Conservation (phyloP, 2,329 filamentous ascomycete species). For the Xylariaceae sp. region DNA sequence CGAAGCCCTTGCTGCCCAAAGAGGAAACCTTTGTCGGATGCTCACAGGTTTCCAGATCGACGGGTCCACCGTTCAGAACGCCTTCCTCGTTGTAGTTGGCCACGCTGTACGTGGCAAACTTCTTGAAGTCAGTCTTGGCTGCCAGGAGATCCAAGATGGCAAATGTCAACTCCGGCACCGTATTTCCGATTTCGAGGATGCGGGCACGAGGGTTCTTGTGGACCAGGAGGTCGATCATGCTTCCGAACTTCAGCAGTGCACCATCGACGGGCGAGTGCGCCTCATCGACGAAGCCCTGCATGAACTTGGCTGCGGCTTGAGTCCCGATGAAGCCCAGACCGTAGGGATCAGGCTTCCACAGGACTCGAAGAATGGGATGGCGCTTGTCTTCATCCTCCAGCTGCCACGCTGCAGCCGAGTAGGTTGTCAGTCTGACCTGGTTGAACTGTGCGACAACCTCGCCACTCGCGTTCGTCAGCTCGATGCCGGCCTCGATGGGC, state of each 20-base stretch:
- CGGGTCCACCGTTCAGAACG: not conserved
- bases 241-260: not conserved
- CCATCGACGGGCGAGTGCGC: not conserved
- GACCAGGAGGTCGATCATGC: not conserved
- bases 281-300: constrained; percentile 1
- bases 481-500: not conserved
- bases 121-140: constrained; percentile 1
- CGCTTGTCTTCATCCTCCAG: not conserved
- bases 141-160: constrained; percentile 1
- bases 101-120: constrained; percentile 1
- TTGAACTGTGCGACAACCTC: not conserved
- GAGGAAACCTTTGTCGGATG: not conserved
- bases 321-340: not conserved
- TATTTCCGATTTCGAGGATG: not conserved
- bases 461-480: not conserved
- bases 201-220: not conserved
- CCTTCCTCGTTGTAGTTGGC: not conserved
- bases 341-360: constrained; percentile 8
- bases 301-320: not conserved
- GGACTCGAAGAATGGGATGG: constrained; percentile 3
- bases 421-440: not conserved
- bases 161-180: not conserved
- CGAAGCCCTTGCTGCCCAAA: not conserved
- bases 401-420: not conserved
- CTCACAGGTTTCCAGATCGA: constrained; percentile 1